Evolutionary conservation across 345 rosid genomes (phyloP).

Genomic region (Rhodomyrtus tomentosa): DNA sequence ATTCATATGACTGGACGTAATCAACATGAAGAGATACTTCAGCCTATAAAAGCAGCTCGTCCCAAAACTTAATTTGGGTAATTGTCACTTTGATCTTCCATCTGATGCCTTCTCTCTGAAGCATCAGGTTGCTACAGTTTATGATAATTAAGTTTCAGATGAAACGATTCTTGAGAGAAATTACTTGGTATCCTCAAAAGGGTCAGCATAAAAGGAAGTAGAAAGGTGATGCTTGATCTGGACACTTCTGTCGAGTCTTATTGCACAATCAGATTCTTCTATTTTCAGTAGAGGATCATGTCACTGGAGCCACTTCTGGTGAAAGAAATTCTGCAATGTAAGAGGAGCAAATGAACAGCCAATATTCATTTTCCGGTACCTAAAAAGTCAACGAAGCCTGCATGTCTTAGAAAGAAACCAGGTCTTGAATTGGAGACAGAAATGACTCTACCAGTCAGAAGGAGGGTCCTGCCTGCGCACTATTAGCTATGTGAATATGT

Average conservation of each 20-base stretch:
- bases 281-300: neutral
- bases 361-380: neutral
- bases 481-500: constrained; percentile 9
- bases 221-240: neutral
- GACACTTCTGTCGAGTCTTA: neutral
- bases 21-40: neutral
- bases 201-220: neutral
- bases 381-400: neutral
- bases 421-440: neutral
- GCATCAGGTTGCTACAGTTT: neutral
- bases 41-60: neutral
- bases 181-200: neutral
- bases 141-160: neutral
- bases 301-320: neutral
- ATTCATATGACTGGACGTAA: neutral
- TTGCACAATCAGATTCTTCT: neutral
- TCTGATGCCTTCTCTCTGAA: neutral
- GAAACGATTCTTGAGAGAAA: neutral
- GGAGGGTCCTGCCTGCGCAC: neutral
- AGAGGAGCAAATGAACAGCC: neutral
- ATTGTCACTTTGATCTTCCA: neutral
- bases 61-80: neutral
- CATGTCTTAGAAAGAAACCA: neutral
- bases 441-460: neutral
- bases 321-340: neutral